Base-by-base conservation (phyloP, 805 yeast species). In the Candida tammaniensis region DNA sequence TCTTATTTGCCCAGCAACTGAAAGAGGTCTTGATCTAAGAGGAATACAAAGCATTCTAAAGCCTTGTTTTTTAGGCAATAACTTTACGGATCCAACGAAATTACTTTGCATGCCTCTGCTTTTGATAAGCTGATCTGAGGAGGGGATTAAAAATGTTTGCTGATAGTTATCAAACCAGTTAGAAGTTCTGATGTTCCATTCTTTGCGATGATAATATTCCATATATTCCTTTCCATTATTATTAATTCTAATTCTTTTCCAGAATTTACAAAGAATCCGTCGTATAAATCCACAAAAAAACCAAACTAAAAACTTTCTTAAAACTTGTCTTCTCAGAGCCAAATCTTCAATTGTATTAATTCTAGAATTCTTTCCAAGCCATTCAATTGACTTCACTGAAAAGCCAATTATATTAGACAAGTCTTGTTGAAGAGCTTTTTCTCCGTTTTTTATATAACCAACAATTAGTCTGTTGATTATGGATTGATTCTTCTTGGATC, bases 31-130 rank as follows among this genome's bases (percentile, higher is more conserved):
- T 5, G 41, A 28, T 16, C 42, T 40, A 3, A 53, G 48, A 0
- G 91, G 87, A 10, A 73, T 63, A 21, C 80, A 74, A 12, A 84
- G 68, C 11, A 79, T 63, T 46, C 93, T 57, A 39, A 83, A 80
- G 27, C 74, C 83, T 4, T 58, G 53, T 27, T 56, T 54, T 49
- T 85, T 85, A 0, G 94, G 94, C 21, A 81, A 2, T 12, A 43
- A 17, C 18, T 22, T 35, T 11, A 37, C 21, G 2, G 39, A 26
- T 1, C 45, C 47, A 12, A 43, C 27, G 24, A 43, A 43, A 21
- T 38, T 32, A 23, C 38, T 43, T 14, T 37, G 35, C 4, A 35
- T 14, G 5, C 15, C 31, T 3, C 12, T 11, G 3, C 30, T 6
- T 10, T 31, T 31, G 9, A 31, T 31, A 18, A 38, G 33, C 11